Evolutionary conservation across 306 rosid species (phyloP).

Genomic region (Trifolium fragiferum): DNA sequence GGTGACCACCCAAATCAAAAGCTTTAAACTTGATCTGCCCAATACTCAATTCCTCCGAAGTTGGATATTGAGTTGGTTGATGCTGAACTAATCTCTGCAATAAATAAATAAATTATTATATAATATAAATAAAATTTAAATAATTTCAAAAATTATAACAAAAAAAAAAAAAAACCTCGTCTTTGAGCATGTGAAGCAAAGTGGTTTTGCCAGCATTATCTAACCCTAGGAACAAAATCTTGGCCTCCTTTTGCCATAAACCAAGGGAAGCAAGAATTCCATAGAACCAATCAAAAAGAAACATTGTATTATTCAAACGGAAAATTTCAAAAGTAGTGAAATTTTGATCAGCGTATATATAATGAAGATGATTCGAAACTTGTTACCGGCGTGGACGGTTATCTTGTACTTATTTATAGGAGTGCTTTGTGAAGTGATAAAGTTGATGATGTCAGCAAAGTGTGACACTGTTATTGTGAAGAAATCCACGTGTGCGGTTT

Average conservation of each 20-base stretch:
- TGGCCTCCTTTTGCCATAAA: constrained; percentile 86
- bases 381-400: constrained; percentile 51
- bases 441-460: constrained; percentile 4
- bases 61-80: constrained; percentile 84
- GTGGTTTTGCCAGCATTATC: constrained; percentile 92
- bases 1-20: constrained; percentile 90
- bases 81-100: constrained; percentile 83
- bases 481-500: constrained; percentile 44
- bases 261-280: constrained; percentile 79
- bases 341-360: not conserved
- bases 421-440: no score
- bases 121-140: not conserved
- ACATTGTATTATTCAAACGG: constrained; percentile 43
- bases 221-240: constrained; percentile 84
- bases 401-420: no score
- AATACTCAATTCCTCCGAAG: constrained; percentile 82
- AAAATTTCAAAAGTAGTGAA: constrained; percentile 18
- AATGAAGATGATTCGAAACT: not conserved
- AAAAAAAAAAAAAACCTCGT: constrained; percentile 54
- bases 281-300: constrained; percentile 82
- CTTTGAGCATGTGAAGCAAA: constrained; percentile 90
- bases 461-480: constrained; percentile 16
- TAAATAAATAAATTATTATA: not conserved
- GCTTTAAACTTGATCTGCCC: constrained; percentile 86
- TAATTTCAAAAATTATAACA: not conserved